Evolutionary conservation across 177 flowering plant species (phyloP), one percentile per base, ranked within the genome.

Genomic region (Tripterygium wilfordii): DNA sequence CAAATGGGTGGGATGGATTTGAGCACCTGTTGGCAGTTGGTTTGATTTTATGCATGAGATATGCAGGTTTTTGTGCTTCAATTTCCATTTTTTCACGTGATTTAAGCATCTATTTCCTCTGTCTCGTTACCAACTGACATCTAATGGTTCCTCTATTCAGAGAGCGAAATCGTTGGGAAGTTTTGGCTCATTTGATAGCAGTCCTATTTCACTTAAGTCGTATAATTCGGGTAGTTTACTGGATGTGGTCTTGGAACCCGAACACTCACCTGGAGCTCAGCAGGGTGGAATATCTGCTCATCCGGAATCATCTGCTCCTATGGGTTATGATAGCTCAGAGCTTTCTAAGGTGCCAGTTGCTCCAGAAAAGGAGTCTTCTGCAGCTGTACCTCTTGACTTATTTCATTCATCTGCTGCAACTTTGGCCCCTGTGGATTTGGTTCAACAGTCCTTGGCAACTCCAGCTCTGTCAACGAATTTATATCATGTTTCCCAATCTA

Each of bases 141-240:
- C 14, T 22, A 37, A 27, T 56, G 42, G 20, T 48, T 43, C 42
- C 22, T 60, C 50, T 46, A 17, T 64, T 41, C 82, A 90, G 98
- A 79, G 91, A 72, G 73, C 80, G 27, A 56, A 47, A 56, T 83
- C 96, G 24, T 38, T 56, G 0, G 81, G 79, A 39, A 85, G 85
- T 59, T 45, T 68, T 63, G 85, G 83, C 26, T 86, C 94, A 29
- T 58, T 71, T 44, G 88, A 74, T 48, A 68, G 87, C 75, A 83
- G 77, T 63, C 71, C 79, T 18, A 28, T 57, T 42, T 79, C 86
- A 57, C 33, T 64, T 48, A 69, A 66, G 45, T 72, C 92, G 21
- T 66, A 46, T 48, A 63, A 50, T 65, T 75, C 84, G 29, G 64
- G 56, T 39, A 57, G 59, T 56, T 51, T 67, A 6, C 45, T 38